Evolutionary conservation across 768 basidiomycete genomes (phyloP).

Genomic region (Hypholoma fasciculare): DNA sequence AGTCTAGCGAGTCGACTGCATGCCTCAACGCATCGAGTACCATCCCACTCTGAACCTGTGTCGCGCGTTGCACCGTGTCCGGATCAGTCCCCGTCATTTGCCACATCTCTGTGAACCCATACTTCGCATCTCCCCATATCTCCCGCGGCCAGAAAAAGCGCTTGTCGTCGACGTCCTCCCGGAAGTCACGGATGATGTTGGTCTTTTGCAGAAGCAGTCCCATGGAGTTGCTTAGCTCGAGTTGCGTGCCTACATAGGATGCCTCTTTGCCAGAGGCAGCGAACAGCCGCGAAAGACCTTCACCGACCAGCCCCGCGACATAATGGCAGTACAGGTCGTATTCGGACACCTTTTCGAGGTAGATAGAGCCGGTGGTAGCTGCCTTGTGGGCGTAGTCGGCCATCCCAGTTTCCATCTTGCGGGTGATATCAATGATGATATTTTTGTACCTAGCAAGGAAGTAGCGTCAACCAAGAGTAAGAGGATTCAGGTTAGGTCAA

Average conservation of each 20-base stretch:
- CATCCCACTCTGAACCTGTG: slow-evolving; percentile 88
- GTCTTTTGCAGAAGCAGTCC: slow-evolving; percentile 97
- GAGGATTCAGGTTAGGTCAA: background rate
- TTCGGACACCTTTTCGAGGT: slow-evolving; percentile 75
- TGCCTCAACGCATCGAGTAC: slow-evolving; percentile 86
- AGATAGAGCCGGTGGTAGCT: slow-evolving; percentile 64
- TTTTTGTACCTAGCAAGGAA: slow-evolving; percentile 55
- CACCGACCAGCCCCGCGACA: slow-evolving; percentile 96
- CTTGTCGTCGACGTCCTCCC: slow-evolving; percentile 83
- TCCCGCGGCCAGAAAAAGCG: slow-evolving; percentile 95
- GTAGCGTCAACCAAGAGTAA: background rate
- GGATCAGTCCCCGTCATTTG: slow-evolving; percentile 56
- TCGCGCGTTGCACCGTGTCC: slow-evolving; percentile 60
- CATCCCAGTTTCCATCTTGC: slow-evolving; percentile 94
- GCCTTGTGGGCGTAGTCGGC: slow-evolving; percentile 91
- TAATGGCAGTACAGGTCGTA: slow-evolving; percentile 99
- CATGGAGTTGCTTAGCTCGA: slow-evolving; percentile 91
- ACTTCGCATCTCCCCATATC: slow-evolving; percentile 72
- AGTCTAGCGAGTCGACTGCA: slow-evolving; percentile 84
- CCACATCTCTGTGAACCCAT: slow-evolving; percentile 71
- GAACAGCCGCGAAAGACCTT: slow-evolving; percentile 90
- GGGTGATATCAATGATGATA: slow-evolving; percentile 79
- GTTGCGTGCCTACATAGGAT: slow-evolving; percentile 70
- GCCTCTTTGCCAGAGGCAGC: slow-evolving; percentile 83
- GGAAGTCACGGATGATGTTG: slow-evolving; percentile 95